A percentile compares a stretch with the other conserved stretches of the same genome.
These are phyloP conservation scores for Exophiala xenobiotica DNA, from an alignment of 2,329 filamentous ascomycete species.

Conservation along the genomic window DNA sequence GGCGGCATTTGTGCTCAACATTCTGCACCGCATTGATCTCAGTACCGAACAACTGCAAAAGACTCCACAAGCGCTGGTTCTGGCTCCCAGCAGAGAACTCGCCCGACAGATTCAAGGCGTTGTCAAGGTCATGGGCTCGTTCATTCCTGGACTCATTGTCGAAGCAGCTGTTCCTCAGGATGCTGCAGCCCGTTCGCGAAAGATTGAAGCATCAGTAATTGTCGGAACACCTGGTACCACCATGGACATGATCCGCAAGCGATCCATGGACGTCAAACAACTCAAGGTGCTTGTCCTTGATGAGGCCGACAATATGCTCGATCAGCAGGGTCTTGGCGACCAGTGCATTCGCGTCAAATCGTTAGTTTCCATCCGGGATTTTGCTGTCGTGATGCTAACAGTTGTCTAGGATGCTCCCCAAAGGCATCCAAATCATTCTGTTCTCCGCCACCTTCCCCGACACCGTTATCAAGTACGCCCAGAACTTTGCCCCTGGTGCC, in stretches of 20 bases:
- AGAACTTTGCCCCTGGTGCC: constrained; percentile 78
- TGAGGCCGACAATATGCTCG: constrained; percentile 98
- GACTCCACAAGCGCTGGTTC: constrained; percentile 76
- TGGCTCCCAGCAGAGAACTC: constrained; percentile 91
- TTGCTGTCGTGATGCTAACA: too few relatives aligned
- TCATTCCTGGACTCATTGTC: constrained; percentile 72
- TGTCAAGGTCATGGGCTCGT: constrained; percentile 77
- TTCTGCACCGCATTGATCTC: constrained; percentile 82
- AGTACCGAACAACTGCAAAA: constrained; percentile 55
- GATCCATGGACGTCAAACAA: constrained; percentile 68
- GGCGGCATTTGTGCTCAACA: constrained; percentile 90
- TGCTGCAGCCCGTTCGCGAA: constrained; percentile 64
- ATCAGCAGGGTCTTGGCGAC: constrained; percentile 90
- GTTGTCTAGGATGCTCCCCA: constrained; percentile 65
- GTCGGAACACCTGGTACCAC: constrained; percentile 94
- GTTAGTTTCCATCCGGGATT: constrained; percentile 53
- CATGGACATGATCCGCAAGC: constrained; percentile 77
- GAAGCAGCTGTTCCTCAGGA: constrained; percentile 80
- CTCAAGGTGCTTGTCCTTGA: constrained; percentile 87
- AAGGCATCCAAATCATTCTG: constrained; percentile 77
- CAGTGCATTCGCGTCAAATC: constrained; percentile 88
- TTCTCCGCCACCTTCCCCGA: constrained; percentile 95
- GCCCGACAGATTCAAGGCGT: constrained; percentile 92
- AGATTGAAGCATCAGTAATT: constrained; percentile 73
- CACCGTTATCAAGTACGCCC: constrained; percentile 79